Evolutionary conservation across 1,139 yeast species (phyloP), one percentile per base, ranked within the genome.

Genomic region (Hyphopichia khmerensis): DNA sequence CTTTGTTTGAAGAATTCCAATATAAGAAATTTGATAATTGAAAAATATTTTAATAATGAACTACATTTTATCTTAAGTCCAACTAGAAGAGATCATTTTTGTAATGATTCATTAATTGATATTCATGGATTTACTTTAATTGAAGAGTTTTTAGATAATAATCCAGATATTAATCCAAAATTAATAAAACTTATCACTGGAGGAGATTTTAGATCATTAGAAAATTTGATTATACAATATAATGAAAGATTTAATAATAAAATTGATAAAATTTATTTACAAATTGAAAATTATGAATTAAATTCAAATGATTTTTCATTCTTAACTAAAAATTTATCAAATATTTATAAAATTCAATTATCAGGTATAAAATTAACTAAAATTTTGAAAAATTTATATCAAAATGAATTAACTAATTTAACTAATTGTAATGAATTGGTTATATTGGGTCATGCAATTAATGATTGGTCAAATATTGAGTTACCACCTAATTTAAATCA

Each of bases 21-120:
- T 13, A 45, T 55, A 30, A 59, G 69, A 40, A 39, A 43, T 13
- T 42, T 62, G 13, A 53, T 68, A n/a, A 52, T 63, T 3, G 53
- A 59, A 3, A 57, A 55, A 24, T 65, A 55, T 48, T 70, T 56
- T 45, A 41, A 53, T 33, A 56, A 56, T 34, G 74, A 69, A 35
- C 32, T 69, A 8, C 75, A 69, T 40, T 61, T 69, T 35, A 53
- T 66, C 3, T 53, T 69, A 11, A 56, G 67, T 11, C 73, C 73
- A 1, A 56, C 65, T 1, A 49, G 55, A 17, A 43, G 65, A 18
- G 69, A 69, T 24, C 64, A 65, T 48, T 46, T 52, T 45, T 57
- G 61, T 40, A 16, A 50, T 14, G 34, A 50, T 36, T 48, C 59
- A 29, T 51, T 65, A 15, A 53, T 62, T 23, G 66, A 64, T 39